A percentile compares a stretch with the other conserved stretches of the same genome.
Evolutionary conservation across 352 stramenopile genomes (phyloP).

Genomic region (Phytopythium boreale): DNA sequence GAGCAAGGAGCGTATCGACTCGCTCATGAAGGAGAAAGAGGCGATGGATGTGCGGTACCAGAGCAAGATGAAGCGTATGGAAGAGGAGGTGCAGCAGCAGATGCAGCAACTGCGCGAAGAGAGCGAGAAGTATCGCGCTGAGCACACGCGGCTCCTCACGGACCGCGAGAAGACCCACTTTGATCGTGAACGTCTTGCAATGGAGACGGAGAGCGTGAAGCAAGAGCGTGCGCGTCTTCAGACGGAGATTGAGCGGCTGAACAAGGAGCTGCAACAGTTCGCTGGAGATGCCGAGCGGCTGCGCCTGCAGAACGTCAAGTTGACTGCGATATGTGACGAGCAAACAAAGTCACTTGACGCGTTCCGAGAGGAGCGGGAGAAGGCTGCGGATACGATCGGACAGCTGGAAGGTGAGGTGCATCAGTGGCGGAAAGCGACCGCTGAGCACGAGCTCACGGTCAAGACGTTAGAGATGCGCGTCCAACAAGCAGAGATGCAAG

Average conservation of each 20-base stretch:
- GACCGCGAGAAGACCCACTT: conserved; percentile 59
- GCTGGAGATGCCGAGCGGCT: conserved; percentile 35
- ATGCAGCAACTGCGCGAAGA: conserved; percentile 50
- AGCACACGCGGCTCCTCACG: conserved; percentile 41
- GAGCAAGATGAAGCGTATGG: conserved; percentile 50
- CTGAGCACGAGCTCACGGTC: conserved; percentile 28
- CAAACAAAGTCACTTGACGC: conserved; percentile 46
- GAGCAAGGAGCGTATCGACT: conserved; percentile 31
- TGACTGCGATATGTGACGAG: conserved; percentile 49
- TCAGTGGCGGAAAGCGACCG: conserved; percentile 34
- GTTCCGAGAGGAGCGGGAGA: conserved; percentile 45
- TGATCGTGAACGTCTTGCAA: conserved; percentile 46
- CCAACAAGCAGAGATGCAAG: conserved; percentile 18
- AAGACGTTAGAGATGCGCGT: conserved; percentile 34
- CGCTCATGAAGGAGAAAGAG: conserved; percentile 37
- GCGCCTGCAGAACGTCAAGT: conserved; percentile 54
- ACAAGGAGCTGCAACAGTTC: conserved; percentile 43
- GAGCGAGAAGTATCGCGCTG: conserved; percentile 49
- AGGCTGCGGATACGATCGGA: conserved; percentile 34
- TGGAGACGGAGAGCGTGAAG: conserved; percentile 46
- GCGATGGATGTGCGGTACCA: conserved; percentile 27
- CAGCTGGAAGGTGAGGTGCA: conserved; percentile 44
- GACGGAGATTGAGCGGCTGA: conserved; percentile 45
- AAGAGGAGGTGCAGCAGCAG: conserved; percentile 54
- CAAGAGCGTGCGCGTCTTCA: conserved; percentile 45